Conservation (phyloP, 495 filamentous ascomycete genomes). For the Astrocystis sublimbata region DNA sequence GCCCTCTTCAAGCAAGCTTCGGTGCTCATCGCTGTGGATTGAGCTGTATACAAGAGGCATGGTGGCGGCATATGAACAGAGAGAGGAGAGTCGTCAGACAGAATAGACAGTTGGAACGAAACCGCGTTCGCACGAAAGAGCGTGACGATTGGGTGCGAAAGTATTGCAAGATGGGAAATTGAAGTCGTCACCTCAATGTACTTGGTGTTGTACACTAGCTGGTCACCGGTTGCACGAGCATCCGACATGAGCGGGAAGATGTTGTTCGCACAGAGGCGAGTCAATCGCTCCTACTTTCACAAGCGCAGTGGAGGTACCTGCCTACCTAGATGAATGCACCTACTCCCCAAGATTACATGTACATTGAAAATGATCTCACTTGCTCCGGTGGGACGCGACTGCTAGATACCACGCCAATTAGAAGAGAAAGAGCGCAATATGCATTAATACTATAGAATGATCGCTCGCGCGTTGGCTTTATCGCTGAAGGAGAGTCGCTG, state of each 20-base stretch:
- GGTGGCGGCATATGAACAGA: neutral
- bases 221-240: too few species aligned
- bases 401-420: neutral
- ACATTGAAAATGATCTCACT: constrained; percentile 7
- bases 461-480: neutral
- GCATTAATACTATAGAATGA: neutral
- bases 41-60: constrained; percentile 23
- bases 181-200: too few species aligned
- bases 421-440: neutral
- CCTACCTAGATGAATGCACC: too few species aligned
- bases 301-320: neutral
- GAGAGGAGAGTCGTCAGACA: neutral
- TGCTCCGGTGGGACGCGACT: neutral
- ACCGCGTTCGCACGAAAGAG: too few species aligned
- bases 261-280: too few species aligned
- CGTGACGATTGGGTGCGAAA: too few species aligned
- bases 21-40: constrained; percentile 27
- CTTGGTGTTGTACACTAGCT: too few species aligned
- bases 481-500: constrained; percentile 1
- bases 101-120: too few species aligned
- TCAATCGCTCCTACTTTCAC: too few species aligned
- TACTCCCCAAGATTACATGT: too few species aligned
- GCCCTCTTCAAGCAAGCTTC: constrained; percentile 36
- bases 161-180: too few species aligned
- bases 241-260: too few species aligned